A percentile compares a stretch with the other conserved stretches of the same genome.
These are phyloP conservation scores for Neopestalotiopsis sp. DNA, from an alignment of 2,329 filamentous ascomycete species.

Conservation along the genomic window DNA sequence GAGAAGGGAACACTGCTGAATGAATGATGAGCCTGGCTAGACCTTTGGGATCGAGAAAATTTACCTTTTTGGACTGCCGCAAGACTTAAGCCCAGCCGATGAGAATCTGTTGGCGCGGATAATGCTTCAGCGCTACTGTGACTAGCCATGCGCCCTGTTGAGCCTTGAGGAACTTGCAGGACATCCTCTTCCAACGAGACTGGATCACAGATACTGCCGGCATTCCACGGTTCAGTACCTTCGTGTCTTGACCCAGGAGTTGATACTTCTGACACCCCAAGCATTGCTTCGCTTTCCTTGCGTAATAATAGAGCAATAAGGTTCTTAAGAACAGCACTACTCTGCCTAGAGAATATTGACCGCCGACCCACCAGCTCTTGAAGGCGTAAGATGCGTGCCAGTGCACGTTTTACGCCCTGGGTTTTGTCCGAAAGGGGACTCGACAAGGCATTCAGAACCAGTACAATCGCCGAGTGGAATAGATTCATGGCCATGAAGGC, in stretches of 20 bases:
- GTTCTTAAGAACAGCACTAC: not conserved
- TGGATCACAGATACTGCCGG: no score
- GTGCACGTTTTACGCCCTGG: not conserved
- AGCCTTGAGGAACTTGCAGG: not conserved
- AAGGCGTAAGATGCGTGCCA: not conserved
- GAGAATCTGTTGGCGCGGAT: not conserved
- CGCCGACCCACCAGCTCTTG: not conserved
- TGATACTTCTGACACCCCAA: not conserved
- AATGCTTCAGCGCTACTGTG: no score
- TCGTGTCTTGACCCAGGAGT: not conserved
- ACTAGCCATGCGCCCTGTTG: not conserved
- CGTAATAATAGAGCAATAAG: not conserved
- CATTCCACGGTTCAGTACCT: not conserved
- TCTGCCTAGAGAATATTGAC: not conserved
- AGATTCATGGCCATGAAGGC: constrained; percentile 5
- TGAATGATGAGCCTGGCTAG: no score
- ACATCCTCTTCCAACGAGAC: not conserved
- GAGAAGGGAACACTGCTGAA: no score
- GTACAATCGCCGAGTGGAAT: not conserved
- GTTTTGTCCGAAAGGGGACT: not conserved
- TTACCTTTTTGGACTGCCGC: constrained; percentile 1
- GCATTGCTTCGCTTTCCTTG: not conserved
- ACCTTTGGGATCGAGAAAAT: no score
- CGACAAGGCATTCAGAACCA: not conserved
- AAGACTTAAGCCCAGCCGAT: not conserved